Evolutionary conservation across 2,329 filamentous ascomycete species (phyloP).

Genomic region (Taxawa tesnikishii): DNA sequence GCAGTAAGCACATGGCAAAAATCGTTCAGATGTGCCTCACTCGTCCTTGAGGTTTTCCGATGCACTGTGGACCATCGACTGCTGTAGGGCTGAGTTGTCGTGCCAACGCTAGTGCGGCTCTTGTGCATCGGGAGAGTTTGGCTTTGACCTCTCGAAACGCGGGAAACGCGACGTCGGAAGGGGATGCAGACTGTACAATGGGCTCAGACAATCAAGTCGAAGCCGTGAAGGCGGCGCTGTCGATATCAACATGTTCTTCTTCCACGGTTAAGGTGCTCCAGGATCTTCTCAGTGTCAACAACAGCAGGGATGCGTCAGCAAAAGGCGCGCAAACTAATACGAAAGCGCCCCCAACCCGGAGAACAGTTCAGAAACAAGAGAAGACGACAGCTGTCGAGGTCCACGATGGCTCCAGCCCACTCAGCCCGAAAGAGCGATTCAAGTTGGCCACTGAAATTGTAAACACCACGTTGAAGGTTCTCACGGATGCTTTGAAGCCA

Average conservation of each 20-base stretch:
- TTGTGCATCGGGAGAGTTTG: no score
- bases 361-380: constrained; percentile 1
- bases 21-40: no score
- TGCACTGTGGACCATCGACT: no score
- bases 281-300: background rate
- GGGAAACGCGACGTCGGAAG: no score
- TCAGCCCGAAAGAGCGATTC: constrained; percentile 49
- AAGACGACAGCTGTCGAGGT: background rate
- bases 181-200: no score
- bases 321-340: background rate
- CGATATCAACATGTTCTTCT: background rate
- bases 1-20: no score
- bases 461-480: constrained; percentile 55
- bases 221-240: constrained; percentile 1
- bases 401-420: constrained; percentile 17
- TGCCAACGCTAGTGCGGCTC: no score
- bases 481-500: constrained; percentile 54
- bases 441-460: constrained; percentile 61
- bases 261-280: constrained; percentile 2
- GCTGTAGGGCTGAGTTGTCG: no score
- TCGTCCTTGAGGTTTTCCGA: no score
- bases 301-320: constrained; percentile 1
- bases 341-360: background rate
- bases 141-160: no score
- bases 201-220: no score